Conservation (phyloP, 768 basidiomycete genomes). For the Auricularia auricula-judae region DNA sequence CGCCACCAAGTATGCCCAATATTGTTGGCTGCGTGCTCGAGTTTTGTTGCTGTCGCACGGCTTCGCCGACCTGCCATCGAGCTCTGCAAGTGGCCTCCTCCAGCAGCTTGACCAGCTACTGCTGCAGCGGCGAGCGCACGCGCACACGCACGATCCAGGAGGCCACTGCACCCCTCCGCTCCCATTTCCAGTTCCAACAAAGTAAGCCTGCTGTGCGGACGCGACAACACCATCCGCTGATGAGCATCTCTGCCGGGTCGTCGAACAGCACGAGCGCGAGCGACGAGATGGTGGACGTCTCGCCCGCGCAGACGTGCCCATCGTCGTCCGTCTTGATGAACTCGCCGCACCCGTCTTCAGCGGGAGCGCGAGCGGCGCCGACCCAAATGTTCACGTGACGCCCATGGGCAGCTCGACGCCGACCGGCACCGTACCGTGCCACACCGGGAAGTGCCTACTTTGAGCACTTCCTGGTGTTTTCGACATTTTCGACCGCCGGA, state of each 20-base stretch:
- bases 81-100: conserved; percentile 34
- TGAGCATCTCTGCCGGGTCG: not conserved
- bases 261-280: not conserved
- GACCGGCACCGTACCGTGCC: conserved; percentile 34
- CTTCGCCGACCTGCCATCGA: not conserved
- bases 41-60: conserved; percentile 71
- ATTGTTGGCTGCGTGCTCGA: conserved; percentile 91
- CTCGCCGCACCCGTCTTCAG: not conserved
- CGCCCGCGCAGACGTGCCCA: conserved; percentile 9
- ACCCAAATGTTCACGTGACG: conserved; percentile 48
- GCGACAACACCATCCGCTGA: not conserved
- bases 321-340: conserved; percentile 20
- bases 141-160: not conserved
- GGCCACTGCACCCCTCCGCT: not conserved
- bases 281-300: conserved; percentile 23
- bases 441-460: too few relatives aligned
- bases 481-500: too few relatives aligned
- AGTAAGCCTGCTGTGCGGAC: not conserved
- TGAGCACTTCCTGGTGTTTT: too few relatives aligned
- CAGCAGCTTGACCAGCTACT: conserved; percentile 64
- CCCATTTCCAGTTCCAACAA: not conserved
- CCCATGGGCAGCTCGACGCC: conserved; percentile 50
- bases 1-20: conserved; percentile 80
- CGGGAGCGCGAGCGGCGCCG: conserved; percentile 13
- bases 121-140: conserved; percentile 42